Evolutionary conservation across 805 yeast species (phyloP).

Genomic region (Lipomyces spencermartinsiae): DNA sequence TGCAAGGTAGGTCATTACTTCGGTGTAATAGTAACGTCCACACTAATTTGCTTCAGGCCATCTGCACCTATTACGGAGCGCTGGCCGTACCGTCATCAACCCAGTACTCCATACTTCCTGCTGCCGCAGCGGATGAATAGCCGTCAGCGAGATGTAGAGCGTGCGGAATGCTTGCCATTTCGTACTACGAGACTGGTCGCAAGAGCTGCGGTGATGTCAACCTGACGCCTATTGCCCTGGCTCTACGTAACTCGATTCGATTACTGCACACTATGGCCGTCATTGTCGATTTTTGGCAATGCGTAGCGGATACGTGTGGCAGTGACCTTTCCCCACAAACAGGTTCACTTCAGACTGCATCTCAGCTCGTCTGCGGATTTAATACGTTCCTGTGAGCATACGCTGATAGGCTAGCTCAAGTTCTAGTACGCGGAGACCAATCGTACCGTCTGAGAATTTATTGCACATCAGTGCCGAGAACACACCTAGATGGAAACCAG

Average conservation of each 20-base stretch:
- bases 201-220: not conserved
- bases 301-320: not conserved
- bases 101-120: conserved; percentile 6
- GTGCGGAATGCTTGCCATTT: not conserved
- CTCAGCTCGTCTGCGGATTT: not conserved
- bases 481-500: too few relatives aligned
- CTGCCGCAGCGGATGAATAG: not conserved
- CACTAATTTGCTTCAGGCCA: conserved; percentile 14
- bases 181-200: too few relatives aligned
- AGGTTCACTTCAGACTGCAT: too few relatives aligned
- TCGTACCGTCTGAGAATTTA: too few relatives aligned
- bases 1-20: conserved; percentile 26
- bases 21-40: not conserved
- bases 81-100: conserved; percentile 21
- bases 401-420: too few relatives aligned
- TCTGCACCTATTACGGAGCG: conserved; percentile 33
- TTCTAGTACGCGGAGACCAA: too few relatives aligned
- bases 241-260: not conserved
- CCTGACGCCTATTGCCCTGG: not conserved
- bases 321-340: too few relatives aligned
- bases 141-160: not conserved
- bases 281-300: not conserved
- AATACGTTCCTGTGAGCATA: not conserved
- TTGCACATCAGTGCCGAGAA: too few relatives aligned
- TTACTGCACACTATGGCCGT: not conserved